Conservation (phyloP, 805 yeast genomes). For the Ogataea dorogensis region DNA sequence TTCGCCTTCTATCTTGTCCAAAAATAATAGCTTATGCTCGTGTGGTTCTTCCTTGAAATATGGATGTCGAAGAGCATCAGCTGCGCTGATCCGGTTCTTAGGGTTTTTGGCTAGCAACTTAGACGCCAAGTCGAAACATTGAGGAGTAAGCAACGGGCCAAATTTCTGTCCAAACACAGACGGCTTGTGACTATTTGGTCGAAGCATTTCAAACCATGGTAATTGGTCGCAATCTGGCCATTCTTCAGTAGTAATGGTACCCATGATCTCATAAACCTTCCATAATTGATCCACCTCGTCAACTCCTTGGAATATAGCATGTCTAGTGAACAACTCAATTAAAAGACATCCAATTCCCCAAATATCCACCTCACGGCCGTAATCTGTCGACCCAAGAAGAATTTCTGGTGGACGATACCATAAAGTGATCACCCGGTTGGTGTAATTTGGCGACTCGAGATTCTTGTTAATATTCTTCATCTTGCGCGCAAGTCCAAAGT, state of each 20-base stretch:
- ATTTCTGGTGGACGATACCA: constrained; percentile 99
- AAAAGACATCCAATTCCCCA: constrained; percentile 97
- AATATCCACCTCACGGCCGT: constrained; percentile 87
- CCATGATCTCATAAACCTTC: constrained; percentile 79
- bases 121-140: constrained; percentile 63
- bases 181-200: constrained; percentile 48
- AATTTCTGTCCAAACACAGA: constrained; percentile 43
- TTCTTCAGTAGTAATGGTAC: constrained; percentile 67
- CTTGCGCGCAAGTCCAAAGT: constrained; percentile 77
- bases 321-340: constrained; percentile 72
- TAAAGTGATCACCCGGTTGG: constrained; percentile 90
- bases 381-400: constrained; percentile 83
- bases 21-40: constrained; percentile 56
- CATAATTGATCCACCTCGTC: constrained; percentile 85
- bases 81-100: constrained; percentile 59
- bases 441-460: constrained; percentile 70
- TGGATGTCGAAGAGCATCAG: constrained; percentile 62
- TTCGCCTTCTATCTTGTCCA: constrained; percentile 67
- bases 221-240: constrained; percentile 80
- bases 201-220: constrained; percentile 91
- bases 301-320: constrained; percentile 80
- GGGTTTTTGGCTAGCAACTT: constrained; percentile 72
- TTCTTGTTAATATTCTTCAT: constrained; percentile 55
- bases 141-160: constrained; percentile 42
- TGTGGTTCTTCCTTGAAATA: constrained; percentile 72